Percentiles rank a stretch among this genome's conserved stretches.
These are phyloP conservation scores for Oryza rufipogon DNA, from an alignment of 176 grass and related monocot species.

Conservation along the genomic window DNA sequence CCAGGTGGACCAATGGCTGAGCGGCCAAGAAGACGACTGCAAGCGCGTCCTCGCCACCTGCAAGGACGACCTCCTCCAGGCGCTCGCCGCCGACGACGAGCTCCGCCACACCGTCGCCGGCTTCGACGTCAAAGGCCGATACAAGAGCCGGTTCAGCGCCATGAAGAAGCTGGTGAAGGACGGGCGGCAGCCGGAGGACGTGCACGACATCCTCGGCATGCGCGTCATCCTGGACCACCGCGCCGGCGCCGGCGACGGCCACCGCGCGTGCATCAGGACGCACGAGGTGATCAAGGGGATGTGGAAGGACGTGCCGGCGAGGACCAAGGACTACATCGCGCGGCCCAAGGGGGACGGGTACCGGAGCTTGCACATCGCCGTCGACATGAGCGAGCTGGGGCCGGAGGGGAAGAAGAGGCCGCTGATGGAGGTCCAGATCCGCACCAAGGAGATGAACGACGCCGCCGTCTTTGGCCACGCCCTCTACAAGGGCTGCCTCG, in stretches of 20 bases:
- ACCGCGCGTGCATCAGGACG: constrained; percentile 66
- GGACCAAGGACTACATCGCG: constrained; percentile 86
- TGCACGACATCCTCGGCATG: constrained; percentile 87
- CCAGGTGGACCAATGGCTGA: constrained; percentile 74
- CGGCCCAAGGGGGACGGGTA: constrained; percentile 85
- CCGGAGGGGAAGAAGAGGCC: constrained; percentile 50
- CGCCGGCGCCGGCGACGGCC: constrained; percentile 24
- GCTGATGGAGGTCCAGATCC: constrained; percentile 93
- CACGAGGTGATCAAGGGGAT: constrained; percentile 62
- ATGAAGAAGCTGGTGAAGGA: constrained; percentile 97
- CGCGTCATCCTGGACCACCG: constrained; percentile 69
- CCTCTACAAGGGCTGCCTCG: constrained; percentile 88
- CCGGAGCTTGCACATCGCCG: constrained; percentile 82
- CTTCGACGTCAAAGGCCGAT: constrained; percentile 66
- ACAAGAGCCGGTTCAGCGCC: constrained; percentile 92
- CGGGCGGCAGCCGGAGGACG: constrained; percentile 72
- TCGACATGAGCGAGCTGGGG: constrained; percentile 70
- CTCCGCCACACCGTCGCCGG: constrained; percentile 50
- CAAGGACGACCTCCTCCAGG: constrained; percentile 65
- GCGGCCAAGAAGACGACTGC: constrained; percentile 66
- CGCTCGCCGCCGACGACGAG: constrained; percentile 65
- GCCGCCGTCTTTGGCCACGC: constrained; percentile 86
- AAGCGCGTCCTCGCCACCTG: constrained; percentile 58
- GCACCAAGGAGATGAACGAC: constrained; percentile 73
- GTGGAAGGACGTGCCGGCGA: constrained; percentile 72